Percentiles rank a stretch among this genome's conserved stretches.
phyloP scores from a whole-genome alignment of 2,329 filamentous ascomycete species.

The Colletotrichum salicis region DNA sequence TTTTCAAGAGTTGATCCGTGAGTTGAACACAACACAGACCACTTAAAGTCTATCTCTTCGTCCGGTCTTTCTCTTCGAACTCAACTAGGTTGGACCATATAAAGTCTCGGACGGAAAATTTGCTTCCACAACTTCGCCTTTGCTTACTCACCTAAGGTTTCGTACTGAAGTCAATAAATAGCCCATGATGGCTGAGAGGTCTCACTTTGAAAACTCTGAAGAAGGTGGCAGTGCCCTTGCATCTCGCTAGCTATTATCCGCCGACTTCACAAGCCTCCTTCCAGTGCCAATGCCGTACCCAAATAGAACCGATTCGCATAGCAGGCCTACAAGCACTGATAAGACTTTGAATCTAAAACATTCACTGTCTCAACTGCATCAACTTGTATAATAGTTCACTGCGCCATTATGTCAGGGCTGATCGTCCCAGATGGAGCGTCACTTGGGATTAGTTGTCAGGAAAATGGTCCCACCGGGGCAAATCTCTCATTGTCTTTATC shows the following conservation, averaged over 20 bases:
- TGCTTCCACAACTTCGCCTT: background rate
- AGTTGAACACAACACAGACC: background rate
- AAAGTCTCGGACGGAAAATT: background rate
- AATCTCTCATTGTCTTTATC: no score
- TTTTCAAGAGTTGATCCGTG: background rate
- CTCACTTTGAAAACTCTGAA: background rate
- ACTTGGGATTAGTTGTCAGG: no score
- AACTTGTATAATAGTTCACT: no score
- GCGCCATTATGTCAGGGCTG: no score
- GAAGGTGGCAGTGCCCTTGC: background rate
- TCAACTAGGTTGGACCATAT: background rate
- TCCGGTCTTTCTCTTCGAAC: background rate
- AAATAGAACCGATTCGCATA: background rate
- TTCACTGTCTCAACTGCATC: no score
- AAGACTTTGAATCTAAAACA: no score
- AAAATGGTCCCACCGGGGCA: no score
- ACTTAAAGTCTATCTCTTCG: background rate
- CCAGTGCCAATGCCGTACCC: no score
- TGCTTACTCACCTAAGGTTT: conserved; percentile 6
- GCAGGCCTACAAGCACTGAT: background rate
- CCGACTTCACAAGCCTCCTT: background rate
- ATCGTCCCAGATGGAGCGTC: no score
- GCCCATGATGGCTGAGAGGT: background rate
- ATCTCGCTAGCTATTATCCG: background rate
- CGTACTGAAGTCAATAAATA: background rate